Conservation (phyloP, 495 filamentous ascomycete species). For the Aspergillus coremiiformis region DNA sequence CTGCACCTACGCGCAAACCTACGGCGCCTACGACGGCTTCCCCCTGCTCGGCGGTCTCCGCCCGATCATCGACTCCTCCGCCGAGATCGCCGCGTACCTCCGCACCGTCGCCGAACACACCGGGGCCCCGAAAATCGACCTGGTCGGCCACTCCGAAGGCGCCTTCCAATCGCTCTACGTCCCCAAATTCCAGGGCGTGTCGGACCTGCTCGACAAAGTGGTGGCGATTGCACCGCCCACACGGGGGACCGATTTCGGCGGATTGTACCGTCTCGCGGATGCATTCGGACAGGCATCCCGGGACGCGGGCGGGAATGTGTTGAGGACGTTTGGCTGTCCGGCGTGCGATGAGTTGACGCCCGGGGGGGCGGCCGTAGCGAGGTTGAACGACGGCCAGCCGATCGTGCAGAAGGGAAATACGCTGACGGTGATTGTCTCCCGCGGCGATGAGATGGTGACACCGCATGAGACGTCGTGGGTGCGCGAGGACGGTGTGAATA, state of each 20-base stretch:
- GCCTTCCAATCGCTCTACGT: conserved; percentile 47
- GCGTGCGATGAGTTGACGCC: conserved; percentile 40
- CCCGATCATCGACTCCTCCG: conserved; percentile 38
- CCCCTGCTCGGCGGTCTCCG: conserved; percentile 42
- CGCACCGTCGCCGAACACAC: conserved; percentile 33
- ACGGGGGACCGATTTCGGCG: conserved; percentile 41
- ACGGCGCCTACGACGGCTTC: conserved; percentile 42
- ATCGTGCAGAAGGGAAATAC: conserved; percentile 44
- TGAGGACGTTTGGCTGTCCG: conserved; percentile 36
- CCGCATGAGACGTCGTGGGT: conserved; percentile 37
- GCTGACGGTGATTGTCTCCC: conserved; percentile 44
- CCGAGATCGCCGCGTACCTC: conserved; percentile 45
- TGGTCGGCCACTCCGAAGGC: conserved; percentile 51
- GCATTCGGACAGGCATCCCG: conserved; percentile 32
- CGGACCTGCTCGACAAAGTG: conserved; percentile 37
- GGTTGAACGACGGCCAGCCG: conserved; percentile 35
- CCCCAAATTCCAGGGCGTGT: conserved; percentile 41
- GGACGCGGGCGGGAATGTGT: conserved; percentile 22
- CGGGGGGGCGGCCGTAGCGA: conserved; percentile 31
- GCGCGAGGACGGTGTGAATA: conserved; percentile 39
- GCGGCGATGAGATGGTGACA: conserved; percentile 43
- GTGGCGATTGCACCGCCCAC: conserved; percentile 46
- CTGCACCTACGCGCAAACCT: conserved; percentile 47
- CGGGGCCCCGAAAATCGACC: conserved; percentile 38
- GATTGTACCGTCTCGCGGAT: conserved; percentile 41